phyloP scores from a whole-genome alignment of 805 yeast genomes.

The Brettanomyces naardenensis region DNA sequence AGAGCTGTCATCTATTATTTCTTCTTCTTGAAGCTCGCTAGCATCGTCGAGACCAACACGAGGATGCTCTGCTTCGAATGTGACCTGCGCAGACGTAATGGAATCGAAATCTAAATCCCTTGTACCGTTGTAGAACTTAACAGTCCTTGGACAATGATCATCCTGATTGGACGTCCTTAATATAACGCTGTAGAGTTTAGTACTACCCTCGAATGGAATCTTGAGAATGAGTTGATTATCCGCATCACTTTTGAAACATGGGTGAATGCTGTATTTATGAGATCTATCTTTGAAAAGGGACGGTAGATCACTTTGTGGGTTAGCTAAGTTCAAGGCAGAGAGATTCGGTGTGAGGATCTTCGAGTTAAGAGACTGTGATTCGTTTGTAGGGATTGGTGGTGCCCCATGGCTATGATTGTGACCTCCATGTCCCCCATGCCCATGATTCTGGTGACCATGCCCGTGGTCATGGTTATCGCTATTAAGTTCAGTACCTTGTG shows the following conservation, averaged over 20 bases:
- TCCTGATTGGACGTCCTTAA: conserved; percentile 54
- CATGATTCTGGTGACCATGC: conserved; percentile 14
- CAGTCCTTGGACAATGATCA: conserved; percentile 56
- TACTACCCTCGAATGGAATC: conserved; percentile 73
- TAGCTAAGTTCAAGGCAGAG: conserved; percentile 54
- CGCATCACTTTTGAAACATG: conserved; percentile 49
- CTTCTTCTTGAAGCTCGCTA: conserved; percentile 13
- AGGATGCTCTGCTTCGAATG: conserved; percentile 55
- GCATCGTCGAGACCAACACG: conserved; percentile 41
- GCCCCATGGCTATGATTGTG: conserved; percentile 30
- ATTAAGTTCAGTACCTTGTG: conserved; percentile 7
- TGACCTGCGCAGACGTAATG: conserved; percentile 39
- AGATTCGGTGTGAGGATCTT: conserved; percentile 55
- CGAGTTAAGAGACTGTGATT: conserved; percentile 57
- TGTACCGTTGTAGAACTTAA: conserved; percentile 68
- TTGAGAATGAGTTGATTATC: conserved; percentile 74
- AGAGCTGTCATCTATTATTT: conserved; percentile 35
- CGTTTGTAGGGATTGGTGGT: conserved; percentile 65
- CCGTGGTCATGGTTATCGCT: conserved; percentile 13
- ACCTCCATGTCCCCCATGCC: conserved; percentile 10
- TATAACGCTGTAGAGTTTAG: conserved; percentile 66
- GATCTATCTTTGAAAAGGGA: conserved; percentile 47
- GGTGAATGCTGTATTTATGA: conserved; percentile 40
- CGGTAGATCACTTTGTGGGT: conserved; percentile 39
- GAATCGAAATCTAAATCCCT: conserved; percentile 66